phyloP scores from a whole-genome alignment of 106 monocot species.

The Gastrodia elata region DNA sequence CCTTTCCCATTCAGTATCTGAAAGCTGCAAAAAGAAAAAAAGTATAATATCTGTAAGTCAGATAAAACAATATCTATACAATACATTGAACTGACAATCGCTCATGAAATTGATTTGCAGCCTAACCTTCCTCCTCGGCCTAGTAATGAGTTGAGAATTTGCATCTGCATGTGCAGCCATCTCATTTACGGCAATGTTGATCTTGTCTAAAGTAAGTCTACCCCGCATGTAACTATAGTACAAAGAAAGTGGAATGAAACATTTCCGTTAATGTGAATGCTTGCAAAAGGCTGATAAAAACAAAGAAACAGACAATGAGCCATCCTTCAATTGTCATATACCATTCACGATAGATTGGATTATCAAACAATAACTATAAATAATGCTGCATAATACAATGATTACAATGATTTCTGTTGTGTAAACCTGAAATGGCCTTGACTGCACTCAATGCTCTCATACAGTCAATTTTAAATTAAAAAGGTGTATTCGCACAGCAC shows the following conservation, averaged over 20 bases:
- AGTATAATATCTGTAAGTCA: not conserved
- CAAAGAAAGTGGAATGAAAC: not conserved
- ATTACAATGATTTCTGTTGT: too few relatives aligned
- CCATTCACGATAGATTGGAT: not conserved
- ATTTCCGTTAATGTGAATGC: not conserved
- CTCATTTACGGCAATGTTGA: conserved; percentile 89
- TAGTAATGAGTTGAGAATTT: conserved; percentile 57
- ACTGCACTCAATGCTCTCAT: not conserved
- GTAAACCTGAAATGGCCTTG: not conserved
- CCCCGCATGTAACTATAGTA: conserved; percentile 81
- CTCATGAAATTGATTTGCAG: not conserved
- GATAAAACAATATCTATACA: conserved; percentile 6
- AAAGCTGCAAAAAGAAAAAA: conserved; percentile 40
- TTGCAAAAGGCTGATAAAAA: not conserved
- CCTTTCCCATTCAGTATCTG: conserved; percentile 77
- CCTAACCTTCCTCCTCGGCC: conserved; percentile 69
- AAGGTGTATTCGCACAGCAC: too few relatives aligned
- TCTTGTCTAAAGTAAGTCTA: conserved; percentile 78
- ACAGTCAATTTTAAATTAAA: not conserved
- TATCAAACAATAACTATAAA: not conserved
- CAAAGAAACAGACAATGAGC: not conserved
- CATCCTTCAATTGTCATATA: not conserved
- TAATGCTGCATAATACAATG: not conserved
- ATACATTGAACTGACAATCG: not conserved
- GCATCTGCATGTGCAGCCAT: conserved; percentile 76